Conservation (phyloP, 2,329 filamentous ascomycete genomes). For the Chaetomium olivaceum region DNA sequence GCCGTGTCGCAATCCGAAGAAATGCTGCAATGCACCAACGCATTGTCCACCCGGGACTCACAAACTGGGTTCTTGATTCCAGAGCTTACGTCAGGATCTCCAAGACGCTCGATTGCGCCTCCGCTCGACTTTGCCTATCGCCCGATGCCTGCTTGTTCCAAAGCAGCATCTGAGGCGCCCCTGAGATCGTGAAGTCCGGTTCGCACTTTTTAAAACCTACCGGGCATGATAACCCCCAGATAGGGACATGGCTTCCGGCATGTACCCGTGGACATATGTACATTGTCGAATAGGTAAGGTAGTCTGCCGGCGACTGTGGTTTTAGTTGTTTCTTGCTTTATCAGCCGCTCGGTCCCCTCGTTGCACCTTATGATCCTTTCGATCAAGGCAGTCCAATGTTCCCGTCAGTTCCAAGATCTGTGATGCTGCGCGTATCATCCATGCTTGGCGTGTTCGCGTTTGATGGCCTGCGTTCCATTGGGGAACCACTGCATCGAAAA, state of each 20-base stretch:
- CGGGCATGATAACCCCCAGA: neutral
- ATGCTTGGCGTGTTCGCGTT: slow-evolving; percentile 35
- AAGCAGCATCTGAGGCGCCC: neutral
- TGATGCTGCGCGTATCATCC: slow-evolving; percentile 37
- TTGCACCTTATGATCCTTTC: slow-evolving; percentile 27
- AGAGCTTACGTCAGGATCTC: slow-evolving; percentile 23
- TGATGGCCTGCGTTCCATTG: slow-evolving; percentile 30
- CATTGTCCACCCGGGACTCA: neutral
- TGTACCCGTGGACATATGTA: no score
- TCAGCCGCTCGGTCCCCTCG: slow-evolving; percentile 32
- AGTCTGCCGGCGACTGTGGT: neutral
- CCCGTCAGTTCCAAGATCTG: slow-evolving; percentile 32
- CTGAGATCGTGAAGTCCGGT: neutral
- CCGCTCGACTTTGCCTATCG: no score
- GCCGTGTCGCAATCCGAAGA: slow-evolving; percentile 9
- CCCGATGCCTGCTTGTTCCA: neutral
- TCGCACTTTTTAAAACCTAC: neutral
- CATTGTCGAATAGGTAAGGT: neutral
- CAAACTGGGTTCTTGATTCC: slow-evolving; percentile 9
- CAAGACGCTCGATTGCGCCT: neutral
- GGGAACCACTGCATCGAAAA: slow-evolving; percentile 17
- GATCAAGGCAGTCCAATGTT: slow-evolving; percentile 15
- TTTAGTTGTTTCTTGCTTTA: slow-evolving; percentile 22
- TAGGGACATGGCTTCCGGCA: neutral
- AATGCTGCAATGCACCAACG: slow-evolving; percentile 4